Evolutionary conservation across 345 rosid genomes (phyloP), one percentile per base, ranked within the genome.

Genomic region (Citrus maxima): DNA sequence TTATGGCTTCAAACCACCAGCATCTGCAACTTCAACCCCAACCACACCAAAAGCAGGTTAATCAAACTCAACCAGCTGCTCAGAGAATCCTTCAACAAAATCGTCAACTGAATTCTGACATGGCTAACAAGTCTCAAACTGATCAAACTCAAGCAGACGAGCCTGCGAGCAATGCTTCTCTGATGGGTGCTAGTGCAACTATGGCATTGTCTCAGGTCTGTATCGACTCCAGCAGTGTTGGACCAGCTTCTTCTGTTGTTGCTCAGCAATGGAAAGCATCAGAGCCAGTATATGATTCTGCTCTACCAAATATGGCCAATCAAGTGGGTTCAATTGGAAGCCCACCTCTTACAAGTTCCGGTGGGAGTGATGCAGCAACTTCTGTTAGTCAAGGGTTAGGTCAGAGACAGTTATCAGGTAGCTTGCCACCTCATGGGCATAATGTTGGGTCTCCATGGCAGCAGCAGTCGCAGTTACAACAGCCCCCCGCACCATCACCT

Each of bases 71-170:
- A 65, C 51, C 87, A 80, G 79, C 85, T 42, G 77, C 67, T 69
- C 93, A 89, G 82, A 91, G 97, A 89, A 79, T 85, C 84, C 83
- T 83, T 85, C 91, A 86, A 60, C 95, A 86, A 78, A 91, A 86
- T 82, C 88, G 80, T 74, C 90, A 82, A 56, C 79, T 80, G 79
- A 90, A 79, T 84, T 65, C 89, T 77, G 93, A 87, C 42, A 70
- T 77, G 35, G 81, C 80, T 38, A 81, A 76, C 80, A 93, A 91
- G 86, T 80, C 93, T 80, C 91, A 83, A 85, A 83, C 83, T 72
- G 94, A 93, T 55, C 84, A 84, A 81, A 71, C 81, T 65, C 87
- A 84, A 81, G 80, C 81, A 60, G 93, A 88, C 64, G 88, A 83
- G 81, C 82, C 87, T 46, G 76, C 77, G 34, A 87, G 70, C 80